These are phyloP conservation scores for Flaveria ramosissima DNA, from an alignment of 129 eudicot species.

Conservation along the genomic window DNA sequence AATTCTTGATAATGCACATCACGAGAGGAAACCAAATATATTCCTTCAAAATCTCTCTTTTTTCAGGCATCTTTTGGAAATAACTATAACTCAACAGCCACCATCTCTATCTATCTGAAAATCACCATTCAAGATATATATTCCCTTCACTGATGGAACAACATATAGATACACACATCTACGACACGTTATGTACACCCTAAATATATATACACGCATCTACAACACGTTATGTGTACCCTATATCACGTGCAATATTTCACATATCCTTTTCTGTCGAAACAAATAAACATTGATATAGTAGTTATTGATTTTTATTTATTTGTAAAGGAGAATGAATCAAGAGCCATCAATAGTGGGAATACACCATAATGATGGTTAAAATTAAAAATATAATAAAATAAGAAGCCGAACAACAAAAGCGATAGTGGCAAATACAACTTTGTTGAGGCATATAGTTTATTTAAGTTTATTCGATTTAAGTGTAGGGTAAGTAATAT, in stretches of 20 bases:
- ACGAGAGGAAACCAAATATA: conserved; percentile 45
- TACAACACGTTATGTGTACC: conserved; percentile 28
- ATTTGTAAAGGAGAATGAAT: background rate
- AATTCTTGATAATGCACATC: conserved; percentile 31
- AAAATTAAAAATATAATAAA: background rate
- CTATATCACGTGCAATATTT: conserved; percentile 6
- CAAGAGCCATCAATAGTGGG: conserved; percentile 23
- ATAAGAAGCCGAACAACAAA: conserved; percentile 25
- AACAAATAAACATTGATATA: background rate
- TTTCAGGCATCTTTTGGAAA: conserved; percentile 34
- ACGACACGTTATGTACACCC: conserved; percentile 24
- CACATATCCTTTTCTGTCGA: background rate
- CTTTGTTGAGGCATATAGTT: conserved; percentile 32
- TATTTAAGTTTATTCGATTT: conserved; percentile 38
- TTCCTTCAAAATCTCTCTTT: conserved; percentile 39
- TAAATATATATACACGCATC: background rate
- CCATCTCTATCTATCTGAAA: conserved; percentile 28
- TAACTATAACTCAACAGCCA: conserved; percentile 34
- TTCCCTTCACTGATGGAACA: conserved; percentile 25
- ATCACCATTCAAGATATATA: conserved; percentile 23
- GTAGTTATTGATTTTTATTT: too few species aligned
- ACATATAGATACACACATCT: conserved; percentile 15
- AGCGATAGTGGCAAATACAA: conserved; percentile 37
- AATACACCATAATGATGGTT: conserved; percentile 9
- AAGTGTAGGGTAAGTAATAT: conserved; percentile 32